These are phyloP conservation scores for Cicer yamashitae DNA, from an alignment of 306 rosid genomes.

Conservation along the genomic window DNA sequence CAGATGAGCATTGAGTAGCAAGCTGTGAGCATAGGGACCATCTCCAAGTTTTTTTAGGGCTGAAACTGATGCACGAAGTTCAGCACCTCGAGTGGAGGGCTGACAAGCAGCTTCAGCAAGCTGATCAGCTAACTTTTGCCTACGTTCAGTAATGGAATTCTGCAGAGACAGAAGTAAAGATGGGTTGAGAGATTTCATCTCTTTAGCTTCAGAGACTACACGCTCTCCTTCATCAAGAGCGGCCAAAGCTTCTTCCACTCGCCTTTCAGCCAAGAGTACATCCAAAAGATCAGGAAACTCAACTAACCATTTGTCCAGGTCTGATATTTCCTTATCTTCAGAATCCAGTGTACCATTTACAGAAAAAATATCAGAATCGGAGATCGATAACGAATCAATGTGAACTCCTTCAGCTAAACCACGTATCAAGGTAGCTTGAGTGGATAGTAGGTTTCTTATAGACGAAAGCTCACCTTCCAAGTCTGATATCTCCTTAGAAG, in stretches of 20 bases:
- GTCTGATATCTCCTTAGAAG: conserved; percentile 98
- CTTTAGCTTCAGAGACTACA: conserved; percentile 75
- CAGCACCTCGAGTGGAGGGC: conserved; percentile 93
- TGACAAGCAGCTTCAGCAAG: conserved; percentile 99
- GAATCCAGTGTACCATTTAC: conserved; percentile 52
- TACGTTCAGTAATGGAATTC: conserved; percentile 69
- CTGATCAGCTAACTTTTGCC: conserved; percentile 92
- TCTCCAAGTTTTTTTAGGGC: conserved; percentile 97
- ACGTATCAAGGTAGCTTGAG: conserved; percentile 94
- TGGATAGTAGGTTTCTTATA: conserved; percentile 91
- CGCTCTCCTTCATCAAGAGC: conserved; percentile 91
- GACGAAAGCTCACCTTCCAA: conserved; percentile 96
- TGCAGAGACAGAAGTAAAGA: conserved; percentile 67
- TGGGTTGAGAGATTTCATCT: conserved; percentile 66
- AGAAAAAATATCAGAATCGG: conserved; percentile 60
- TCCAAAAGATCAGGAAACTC: conserved; percentile 97
- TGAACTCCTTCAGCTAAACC: conserved; percentile 94
- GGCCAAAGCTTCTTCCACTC: conserved; percentile 88
- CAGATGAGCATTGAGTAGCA: conserved; percentile 85
- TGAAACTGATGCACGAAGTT: conserved; percentile 87
- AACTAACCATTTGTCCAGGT: conserved; percentile 83
- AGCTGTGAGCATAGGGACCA: conserved; percentile 91
- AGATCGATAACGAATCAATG: conserved; percentile 60
- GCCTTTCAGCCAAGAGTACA: conserved; percentile 91
- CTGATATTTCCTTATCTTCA: conserved; percentile 71